Percentiles rank a stretch among this genome's conserved stretches.
These are phyloP conservation scores for Botrytis cinerea DNA, from an alignment of 2,329 filamentous ascomycete genomes.

Conservation along the genomic window DNA sequence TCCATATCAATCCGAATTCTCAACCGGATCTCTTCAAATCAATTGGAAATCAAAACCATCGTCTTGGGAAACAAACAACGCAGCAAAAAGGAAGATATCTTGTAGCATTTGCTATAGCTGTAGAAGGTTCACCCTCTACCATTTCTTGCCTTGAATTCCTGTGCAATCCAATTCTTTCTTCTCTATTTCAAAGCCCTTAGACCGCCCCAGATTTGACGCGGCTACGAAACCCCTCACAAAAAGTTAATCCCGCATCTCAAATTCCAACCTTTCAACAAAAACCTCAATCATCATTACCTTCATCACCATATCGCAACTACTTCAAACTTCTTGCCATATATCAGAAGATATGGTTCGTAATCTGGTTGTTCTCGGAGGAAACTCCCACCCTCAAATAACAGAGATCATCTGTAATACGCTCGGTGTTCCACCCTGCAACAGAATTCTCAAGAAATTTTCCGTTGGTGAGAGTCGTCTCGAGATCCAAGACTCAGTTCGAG, in stretches of 20 bases:
- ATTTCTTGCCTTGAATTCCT: neutral
- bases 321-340: neutral
- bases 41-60: neutral
- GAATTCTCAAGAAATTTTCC: slow-evolving; percentile 87
- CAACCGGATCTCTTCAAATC: neutral
- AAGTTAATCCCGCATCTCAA: slow-evolving; percentile 31
- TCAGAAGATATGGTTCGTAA: slow-evolving; percentile 78
- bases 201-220: slow-evolving; percentile 12
- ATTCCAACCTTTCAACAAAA: slow-evolving; percentile 18
- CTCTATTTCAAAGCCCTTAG: slow-evolving; percentile 12
- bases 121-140: neutral
- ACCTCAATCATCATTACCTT: neutral
- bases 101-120: neutral
- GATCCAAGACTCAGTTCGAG: slow-evolving; percentile 93
- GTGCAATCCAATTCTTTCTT: slow-evolving; percentile 10
- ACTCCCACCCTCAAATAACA: slow-evolving; percentile 85
- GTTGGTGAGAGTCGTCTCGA: slow-evolving; percentile 94
- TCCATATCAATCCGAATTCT: neutral
- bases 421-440: slow-evolving; percentile 80
- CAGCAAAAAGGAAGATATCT: neutral
- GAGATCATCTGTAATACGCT: slow-evolving; percentile 86
- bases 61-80: neutral
- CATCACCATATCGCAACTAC: slow-evolving; percentile 14
- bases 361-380: slow-evolving; percentile 90
- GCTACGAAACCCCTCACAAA: slow-evolving; percentile 8